Base-by-base conservation (phyloP, 192 early-diverging fungal species). In the Backusella macrospora region DNA sequence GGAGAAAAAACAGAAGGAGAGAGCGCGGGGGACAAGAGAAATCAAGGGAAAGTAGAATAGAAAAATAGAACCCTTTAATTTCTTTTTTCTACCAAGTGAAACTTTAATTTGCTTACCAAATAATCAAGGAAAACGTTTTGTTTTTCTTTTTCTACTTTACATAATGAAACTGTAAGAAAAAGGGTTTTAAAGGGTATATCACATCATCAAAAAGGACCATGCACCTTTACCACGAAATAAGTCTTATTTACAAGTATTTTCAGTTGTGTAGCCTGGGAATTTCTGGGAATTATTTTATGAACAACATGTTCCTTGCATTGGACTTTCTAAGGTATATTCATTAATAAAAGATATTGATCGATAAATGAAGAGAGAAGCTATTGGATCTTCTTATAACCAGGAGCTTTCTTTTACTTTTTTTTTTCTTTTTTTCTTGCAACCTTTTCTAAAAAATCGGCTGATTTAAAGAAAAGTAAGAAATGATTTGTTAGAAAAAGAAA, bases 31-130 rank as follows among this genome's bases (percentile, higher is more conserved):
- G 16, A 9, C 8, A 52, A 10, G 21, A 18, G 16, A 52, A 52
- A n/a, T 21, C 49, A 34, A 52, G 18, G 4, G 49, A 52, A 52
- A 52, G 16, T 23, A 47, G 5, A 4, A 16, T 47, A 47, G n/a
- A 49, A 18, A 21, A 49, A 23, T 8, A 4, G 13, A 21, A 55
- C 52, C 52, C 52, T 55, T 55, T 34, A 34, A 34, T 34, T 34
- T 34, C 23, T 55, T 49, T 55, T 52, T 23, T 52, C 21, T 55
- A 21, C 18, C 10, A 21, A 21, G 23, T n/a, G 8, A 4, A 55
- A 55, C 52, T 26, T 55, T 55, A 55, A 23, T 55, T 55, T 55
- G 52, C 52, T 55, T 55, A 55, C 52, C 21, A 55, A 55, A 55
- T 55, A 55, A 26, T 23, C 52, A 55, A 4, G 18, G 23, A 55